Evolutionary conservation across 1,284 basidiomycete species (phyloP).

Genomic region (Fomitopsis palustris): DNA sequence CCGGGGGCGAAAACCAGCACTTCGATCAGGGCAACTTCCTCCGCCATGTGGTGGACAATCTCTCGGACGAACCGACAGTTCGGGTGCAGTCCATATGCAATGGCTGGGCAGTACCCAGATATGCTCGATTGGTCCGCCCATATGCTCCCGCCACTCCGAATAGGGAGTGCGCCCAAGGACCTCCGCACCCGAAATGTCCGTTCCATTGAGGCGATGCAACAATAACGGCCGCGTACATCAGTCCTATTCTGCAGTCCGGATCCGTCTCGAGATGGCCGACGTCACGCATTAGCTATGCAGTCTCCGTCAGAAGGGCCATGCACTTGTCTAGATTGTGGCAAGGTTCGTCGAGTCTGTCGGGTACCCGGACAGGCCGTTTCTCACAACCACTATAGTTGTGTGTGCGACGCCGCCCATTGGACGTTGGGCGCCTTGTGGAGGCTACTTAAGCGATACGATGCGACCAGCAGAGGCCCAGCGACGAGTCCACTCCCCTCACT

Average conservation of each 20-base stretch:
- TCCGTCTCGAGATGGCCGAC: neutral
- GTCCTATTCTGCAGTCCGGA: neutral
- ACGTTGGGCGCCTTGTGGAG: neutral
- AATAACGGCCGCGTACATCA: neutral
- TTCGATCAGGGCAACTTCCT: neutral
- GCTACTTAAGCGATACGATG: neutral
- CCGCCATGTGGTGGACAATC: neutral
- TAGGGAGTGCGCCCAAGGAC: neutral
- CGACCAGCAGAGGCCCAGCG: neutral
- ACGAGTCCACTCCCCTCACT: neutral
- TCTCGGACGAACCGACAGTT: neutral
- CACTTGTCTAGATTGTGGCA: neutral
- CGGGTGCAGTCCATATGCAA: neutral
- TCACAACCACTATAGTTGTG: neutral
- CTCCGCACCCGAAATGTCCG: neutral
- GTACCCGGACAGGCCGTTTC: neutral
- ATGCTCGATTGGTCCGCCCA: neutral
- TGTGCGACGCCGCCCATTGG: neutral
- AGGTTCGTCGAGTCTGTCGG: neutral
- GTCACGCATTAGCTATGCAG: neutral
- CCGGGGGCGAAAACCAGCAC: neutral
- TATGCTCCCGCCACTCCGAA: neutral
- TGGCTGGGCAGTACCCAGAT: neutral
- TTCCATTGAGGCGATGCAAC: neutral
- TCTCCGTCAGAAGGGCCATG: neutral